Evolutionary conservation across 2,329 filamentous ascomycete species (phyloP), one percentile per base, ranked within the genome.

Genomic region (Fusarium sp.): DNA sequence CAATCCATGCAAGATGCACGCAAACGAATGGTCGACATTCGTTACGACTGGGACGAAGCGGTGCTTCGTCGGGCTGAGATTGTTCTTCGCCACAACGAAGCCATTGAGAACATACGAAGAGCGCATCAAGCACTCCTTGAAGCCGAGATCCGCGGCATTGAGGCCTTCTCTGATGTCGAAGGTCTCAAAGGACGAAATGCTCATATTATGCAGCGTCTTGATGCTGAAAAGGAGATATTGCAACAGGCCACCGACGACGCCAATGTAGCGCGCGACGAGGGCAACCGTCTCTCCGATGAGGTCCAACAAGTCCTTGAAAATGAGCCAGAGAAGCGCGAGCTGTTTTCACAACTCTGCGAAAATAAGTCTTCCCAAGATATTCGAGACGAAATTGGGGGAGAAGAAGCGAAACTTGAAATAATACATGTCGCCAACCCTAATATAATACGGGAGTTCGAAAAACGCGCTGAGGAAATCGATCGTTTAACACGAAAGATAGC

Each of bases 151-250:
- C 86, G 90, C 68, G 83, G 89, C 2, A 88, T 97, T 35, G 96
- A 99, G 84, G 95, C 94, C 3, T 81, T 86, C n/a, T 98, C 95
- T 0, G 96, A 99, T 77, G 81, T 92, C 6, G 86, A 90, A 48
- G 88, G 89, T 11, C 85, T 98, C n/a, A 88, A 89, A 75, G 84
- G 85, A 22, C 91, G 91, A 65, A 94, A 94, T 74, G 75, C 81
- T 14, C 85, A 89, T 53, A 89, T 94, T 65, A 85, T 87, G 61
- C 78, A 84, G 45, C 81, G 82, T 47, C 83, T 92, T 8, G 84
- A 88, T 28, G 79, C 82, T 15, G 86, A 85, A 74, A 82, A 83
- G 67, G 71, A 76, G 12, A 83, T 83, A 12, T 68, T 81, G 22
- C 68, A 72, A 42, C 64, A 80, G 30, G 80, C 85, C 10, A 80